These are phyloP conservation scores for Sanghuangporus sanghuang DNA, from an alignment of 1,284 basidiomycete genomes.

Conservation along the genomic window DNA sequence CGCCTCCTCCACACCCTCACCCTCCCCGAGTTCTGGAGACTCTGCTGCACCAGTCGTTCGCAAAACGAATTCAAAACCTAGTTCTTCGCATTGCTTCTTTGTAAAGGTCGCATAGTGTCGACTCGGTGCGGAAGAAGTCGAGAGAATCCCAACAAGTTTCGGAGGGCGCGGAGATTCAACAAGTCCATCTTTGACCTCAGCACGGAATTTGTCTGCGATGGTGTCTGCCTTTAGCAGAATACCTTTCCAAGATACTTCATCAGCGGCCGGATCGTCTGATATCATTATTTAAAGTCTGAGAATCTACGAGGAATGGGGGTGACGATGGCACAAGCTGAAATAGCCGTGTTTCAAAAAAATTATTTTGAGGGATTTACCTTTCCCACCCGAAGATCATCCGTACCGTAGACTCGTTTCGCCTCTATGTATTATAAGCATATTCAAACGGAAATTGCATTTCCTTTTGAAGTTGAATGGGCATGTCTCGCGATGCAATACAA, in stretches of 20 bases:
- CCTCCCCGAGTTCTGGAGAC: constrained; percentile 44
- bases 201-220: constrained; percentile 62
- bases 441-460: neutral
- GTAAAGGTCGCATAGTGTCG: constrained; percentile 94
- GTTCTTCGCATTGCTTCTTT: constrained; percentile 81
- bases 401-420: neutral
- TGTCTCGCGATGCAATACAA: neutral
- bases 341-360: neutral
- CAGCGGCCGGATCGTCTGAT: constrained; percentile 18
- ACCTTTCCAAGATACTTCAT: constrained; percentile 48
- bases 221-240: constrained; percentile 70
- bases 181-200: constrained; percentile 56
- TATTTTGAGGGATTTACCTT: constrained; percentile 1
- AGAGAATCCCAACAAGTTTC: constrained; percentile 89
- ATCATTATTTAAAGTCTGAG: neutral
- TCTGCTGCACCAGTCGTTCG: constrained; percentile 66
- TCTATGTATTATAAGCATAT: neutral
- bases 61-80: constrained; percentile 86
- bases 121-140: constrained; percentile 84
- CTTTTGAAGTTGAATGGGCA: neutral
- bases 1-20: constrained; percentile 85
- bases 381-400: neutral
- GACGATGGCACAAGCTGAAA: neutral
- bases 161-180: constrained; percentile 42
- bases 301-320: neutral